Base-by-base conservation (phyloP, 1,139 yeast genomes). In the Blastobotrys arbuscula region DNA sequence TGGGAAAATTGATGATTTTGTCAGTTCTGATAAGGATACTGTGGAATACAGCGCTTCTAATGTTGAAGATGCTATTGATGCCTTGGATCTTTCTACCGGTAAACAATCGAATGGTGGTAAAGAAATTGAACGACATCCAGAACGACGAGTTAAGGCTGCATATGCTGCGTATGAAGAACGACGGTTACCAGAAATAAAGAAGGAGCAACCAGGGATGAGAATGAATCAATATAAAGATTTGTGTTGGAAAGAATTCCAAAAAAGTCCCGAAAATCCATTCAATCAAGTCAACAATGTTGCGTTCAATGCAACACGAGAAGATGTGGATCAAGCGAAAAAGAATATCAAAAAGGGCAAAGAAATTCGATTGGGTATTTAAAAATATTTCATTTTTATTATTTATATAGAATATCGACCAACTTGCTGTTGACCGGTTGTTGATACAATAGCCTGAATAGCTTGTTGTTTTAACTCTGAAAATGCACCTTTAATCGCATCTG, bases 71-170 rank as follows among this genome's bases (percentile, higher is more conserved):
- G 94, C 94, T 1, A 72, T 86, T 59, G 88, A 84, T 48, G 95
- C 95, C 2, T 73, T 86, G 64, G 75, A 85, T 5, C 72, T 86
- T 63, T 56, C 70, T 16, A 52, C 59, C 18, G 57, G 59, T 23
- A 52, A 54, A 21, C 3, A 7, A 33, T 33, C 36, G 20, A 53
- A 50, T 6, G 64, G 63, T 16, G 77, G 84, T 21, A 71, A 74
- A 55, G 84, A 81, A 61, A 72, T 86, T 50, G 96, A 86, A 56
- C 81, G 88, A 65, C 96, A 86, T 59, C 95, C 96, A 9, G 96
- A 86, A 70, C 77, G 95, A 67, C 77, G 96, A 64, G 85, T 82
- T 66, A 87, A 86, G 71, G 89, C 94, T 16, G 95, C 95, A 0
- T 74, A 74, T 54, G 75, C 78, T 12, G 89, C 86, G 0, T 86